Evolutionary conservation across 208 protist genomes (phyloP).

Genomic region (Acanthamoeba culbertsoni): DNA sequence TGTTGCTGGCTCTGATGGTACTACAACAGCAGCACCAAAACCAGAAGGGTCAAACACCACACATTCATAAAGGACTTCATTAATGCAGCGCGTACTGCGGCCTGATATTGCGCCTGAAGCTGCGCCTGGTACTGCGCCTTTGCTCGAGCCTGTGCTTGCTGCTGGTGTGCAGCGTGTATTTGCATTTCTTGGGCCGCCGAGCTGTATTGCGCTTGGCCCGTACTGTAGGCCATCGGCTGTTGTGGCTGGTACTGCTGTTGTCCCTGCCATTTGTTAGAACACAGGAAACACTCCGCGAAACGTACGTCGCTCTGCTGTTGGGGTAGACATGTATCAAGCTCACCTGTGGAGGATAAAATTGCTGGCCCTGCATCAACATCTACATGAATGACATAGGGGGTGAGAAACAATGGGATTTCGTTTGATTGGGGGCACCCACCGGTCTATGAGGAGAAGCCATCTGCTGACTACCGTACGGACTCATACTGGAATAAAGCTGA

Average conservation of each 20-base stretch:
- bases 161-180: not conserved
- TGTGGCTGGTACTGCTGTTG: not conserved
- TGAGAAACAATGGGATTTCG: not conserved
- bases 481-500: not conserved
- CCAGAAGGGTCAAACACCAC: not conserved
- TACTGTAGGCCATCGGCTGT: not conserved
- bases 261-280: not conserved
- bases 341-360: not conserved
- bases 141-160: not conserved
- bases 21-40: not conserved
- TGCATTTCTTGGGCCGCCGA: not conserved
- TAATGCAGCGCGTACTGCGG: not conserved
- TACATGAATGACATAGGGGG: not conserved
- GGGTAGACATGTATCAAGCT: too few species aligned
- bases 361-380: slow-evolving; percentile 1
- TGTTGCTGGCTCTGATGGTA: not conserved
- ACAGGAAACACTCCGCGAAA: not conserved
- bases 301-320: too few species aligned
- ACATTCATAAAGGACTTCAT: not conserved
- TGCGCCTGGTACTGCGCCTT: not conserved
- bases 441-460: not conserved
- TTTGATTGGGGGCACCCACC: not conserved
- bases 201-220: not conserved
- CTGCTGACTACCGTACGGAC: not conserved
- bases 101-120: not conserved